phyloP scores from a whole-genome alignment of 2,329 filamentous ascomycete species.

The Pseudocercospora musae region DNA sequence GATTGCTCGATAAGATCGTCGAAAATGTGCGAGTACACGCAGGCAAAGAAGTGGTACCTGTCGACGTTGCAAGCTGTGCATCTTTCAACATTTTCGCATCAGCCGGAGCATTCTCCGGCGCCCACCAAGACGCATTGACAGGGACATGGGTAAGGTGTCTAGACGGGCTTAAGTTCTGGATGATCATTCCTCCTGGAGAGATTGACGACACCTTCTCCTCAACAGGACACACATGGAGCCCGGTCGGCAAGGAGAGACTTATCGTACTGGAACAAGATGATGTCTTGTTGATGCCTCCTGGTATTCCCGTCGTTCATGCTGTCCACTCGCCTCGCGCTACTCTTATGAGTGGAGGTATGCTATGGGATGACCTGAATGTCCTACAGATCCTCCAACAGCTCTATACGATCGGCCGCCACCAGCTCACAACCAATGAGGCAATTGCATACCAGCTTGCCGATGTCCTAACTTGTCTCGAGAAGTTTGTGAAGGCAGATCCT shows the following conservation, averaged over 20 bases:
- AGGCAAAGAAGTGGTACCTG: neutral
- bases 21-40: neutral
- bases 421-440: too few species aligned
- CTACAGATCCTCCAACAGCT: too few species aligned
- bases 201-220: neutral
- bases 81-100: slow-evolving; percentile 11
- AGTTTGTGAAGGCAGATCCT: too few species aligned
- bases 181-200: slow-evolving; percentile 6
- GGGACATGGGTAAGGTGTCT: slow-evolving; percentile 16
- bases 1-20: neutral
- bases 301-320: slow-evolving; percentile 12
- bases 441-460: too few species aligned
- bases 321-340: slow-evolving; percentile 7
- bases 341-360: slow-evolving; percentile 14
- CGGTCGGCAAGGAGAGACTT: slow-evolving; percentile 9
- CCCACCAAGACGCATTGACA: slow-evolving; percentile 8
- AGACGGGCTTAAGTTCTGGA: slow-evolving; percentile 13
- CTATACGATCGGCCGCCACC: too few species aligned
- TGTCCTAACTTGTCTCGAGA: too few species aligned
- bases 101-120: slow-evolving; percentile 11
- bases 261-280: slow-evolving; percentile 15
- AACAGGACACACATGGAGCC: neutral
- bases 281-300: slow-evolving; percentile 16
- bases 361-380: slow-evolving; percentile 10
- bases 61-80: slow-evolving; percentile 5